Conservation (phyloP, 2,329 filamentous ascomycete genomes). For the Aspergillus sp. region DNA sequence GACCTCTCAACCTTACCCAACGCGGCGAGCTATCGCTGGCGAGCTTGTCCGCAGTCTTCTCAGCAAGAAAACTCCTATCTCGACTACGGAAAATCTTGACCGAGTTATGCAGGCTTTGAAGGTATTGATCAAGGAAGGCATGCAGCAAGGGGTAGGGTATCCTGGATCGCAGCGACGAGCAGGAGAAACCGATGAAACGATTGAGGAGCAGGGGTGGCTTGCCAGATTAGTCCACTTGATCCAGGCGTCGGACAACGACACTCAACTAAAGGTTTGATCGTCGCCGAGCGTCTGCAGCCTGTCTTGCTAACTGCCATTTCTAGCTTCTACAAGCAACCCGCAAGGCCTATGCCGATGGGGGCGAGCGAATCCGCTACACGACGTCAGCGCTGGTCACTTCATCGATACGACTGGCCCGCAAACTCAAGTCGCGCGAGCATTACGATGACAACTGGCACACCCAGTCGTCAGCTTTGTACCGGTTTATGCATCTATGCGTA, state of each 20-base stretch:
- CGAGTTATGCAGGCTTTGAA: conserved; percentile 81
- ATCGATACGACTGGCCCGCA: conserved; percentile 78
- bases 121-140: conserved; percentile 87
- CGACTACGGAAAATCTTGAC: conserved; percentile 69
- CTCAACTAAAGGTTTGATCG: conserved; percentile 63
- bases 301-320: conserved; percentile 9
- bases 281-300: neutral
- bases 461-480: conserved; percentile 74
- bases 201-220: conserved; percentile 96
- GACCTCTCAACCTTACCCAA: conserved; percentile 86
- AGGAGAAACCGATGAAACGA: conserved; percentile 87
- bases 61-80: conserved; percentile 69
- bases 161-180: conserved; percentile 66
- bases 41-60: conserved; percentile 79
- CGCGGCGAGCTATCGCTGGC: conserved; percentile 78
- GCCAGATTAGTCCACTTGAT: conserved; percentile 86
- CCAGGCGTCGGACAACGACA: conserved; percentile 75
- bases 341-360: conserved; percentile 82
- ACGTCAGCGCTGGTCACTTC: conserved; percentile 86
- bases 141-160: conserved; percentile 74
- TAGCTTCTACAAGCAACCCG: conserved; percentile 74
- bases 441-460: conserved; percentile 65
- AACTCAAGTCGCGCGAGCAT: conserved; percentile 84
- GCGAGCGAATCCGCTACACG: conserved; percentile 91
- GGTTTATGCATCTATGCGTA: conserved; percentile 85